phyloP scores from a whole-genome alignment of 352 stramenopile genomes.

The Globisporangium perplexum region DNA sequence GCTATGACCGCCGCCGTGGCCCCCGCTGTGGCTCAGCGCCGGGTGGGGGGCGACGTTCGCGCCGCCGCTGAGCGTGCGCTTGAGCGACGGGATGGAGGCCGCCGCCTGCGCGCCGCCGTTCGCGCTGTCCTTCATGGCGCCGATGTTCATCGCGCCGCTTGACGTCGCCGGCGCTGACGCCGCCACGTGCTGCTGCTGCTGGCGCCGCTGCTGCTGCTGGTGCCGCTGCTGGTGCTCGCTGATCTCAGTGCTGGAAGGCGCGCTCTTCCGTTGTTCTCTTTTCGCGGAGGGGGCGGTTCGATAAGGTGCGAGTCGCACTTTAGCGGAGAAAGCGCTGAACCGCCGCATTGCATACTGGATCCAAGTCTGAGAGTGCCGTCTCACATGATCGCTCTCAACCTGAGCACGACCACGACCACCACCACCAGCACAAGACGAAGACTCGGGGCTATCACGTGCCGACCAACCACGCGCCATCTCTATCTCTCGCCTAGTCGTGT shows the following conservation, averaged over 20 bases:
- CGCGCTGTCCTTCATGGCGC: constrained; percentile 50
- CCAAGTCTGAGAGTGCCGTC: neutral
- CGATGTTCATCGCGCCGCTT: constrained; percentile 52
- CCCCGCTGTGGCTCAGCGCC: constrained; percentile 18
- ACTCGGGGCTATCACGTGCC: too few relatives aligned
- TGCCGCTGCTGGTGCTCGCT: neutral
- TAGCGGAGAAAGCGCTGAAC: neutral
- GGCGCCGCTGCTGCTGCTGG: too few relatives aligned
- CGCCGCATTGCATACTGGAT: neutral
- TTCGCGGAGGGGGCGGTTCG: neutral
- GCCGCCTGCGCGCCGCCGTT: constrained; percentile 35
- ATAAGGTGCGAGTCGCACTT: neutral
- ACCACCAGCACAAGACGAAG: too few relatives aligned
- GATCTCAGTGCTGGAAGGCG: too few relatives aligned
- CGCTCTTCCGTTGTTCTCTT: constrained; percentile 1
- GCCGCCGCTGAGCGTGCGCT: constrained; percentile 77
- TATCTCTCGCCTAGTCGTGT: constrained; percentile 12
- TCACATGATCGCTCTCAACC: neutral
- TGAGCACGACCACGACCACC: too few relatives aligned
- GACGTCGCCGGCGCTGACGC: neutral
- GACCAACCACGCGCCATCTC: too few relatives aligned
- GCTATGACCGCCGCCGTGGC: neutral
- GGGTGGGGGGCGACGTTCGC: constrained; percentile 21
- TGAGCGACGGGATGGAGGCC: constrained; percentile 76
- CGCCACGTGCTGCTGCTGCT: too few relatives aligned